phyloP scores from a whole-genome alignment of 257 asterid genomes.

The Sherardia arvensis region DNA sequence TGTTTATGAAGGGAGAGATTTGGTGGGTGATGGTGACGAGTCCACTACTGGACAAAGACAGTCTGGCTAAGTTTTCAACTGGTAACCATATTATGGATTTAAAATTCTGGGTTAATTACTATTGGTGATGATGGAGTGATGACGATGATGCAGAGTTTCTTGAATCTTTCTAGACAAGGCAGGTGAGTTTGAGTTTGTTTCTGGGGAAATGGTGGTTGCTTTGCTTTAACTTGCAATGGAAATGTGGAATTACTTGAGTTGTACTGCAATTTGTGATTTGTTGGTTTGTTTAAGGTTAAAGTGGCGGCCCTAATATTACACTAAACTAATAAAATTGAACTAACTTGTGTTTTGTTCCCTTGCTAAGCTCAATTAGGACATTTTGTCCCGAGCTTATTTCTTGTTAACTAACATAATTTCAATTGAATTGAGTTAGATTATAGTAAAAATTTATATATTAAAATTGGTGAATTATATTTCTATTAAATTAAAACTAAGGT shows the following conservation, averaged over 20 bases:
- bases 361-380: no score
- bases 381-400: no score
- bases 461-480: no score
- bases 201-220: neutral
- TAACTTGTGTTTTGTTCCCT: no score
- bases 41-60: slow-evolving; percentile 29
- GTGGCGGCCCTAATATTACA: neutral
- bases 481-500: no score
- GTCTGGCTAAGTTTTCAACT: slow-evolving; percentile 24
- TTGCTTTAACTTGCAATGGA: slow-evolving; percentile 12
- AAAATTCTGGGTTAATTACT: neutral
- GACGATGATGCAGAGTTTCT: neutral
- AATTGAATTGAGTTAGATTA: no score
- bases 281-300: neutral
- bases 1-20: neutral
- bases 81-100: neutral
- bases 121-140: neutral
- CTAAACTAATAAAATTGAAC: no score
- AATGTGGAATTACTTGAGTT: slow-evolving; percentile 1
- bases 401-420: no score
- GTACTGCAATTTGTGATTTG: neutral
- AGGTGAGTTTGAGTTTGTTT: neutral
- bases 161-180: neutral
- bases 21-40: slow-evolving; percentile 21
- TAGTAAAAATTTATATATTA: no score